Percentiles rank a stretch among this genome's conserved stretches.
Evolutionary conservation across 2,329 filamentous ascomycete genomes (phyloP).

Genomic region (Magnaporthiopsis poae): DNA sequence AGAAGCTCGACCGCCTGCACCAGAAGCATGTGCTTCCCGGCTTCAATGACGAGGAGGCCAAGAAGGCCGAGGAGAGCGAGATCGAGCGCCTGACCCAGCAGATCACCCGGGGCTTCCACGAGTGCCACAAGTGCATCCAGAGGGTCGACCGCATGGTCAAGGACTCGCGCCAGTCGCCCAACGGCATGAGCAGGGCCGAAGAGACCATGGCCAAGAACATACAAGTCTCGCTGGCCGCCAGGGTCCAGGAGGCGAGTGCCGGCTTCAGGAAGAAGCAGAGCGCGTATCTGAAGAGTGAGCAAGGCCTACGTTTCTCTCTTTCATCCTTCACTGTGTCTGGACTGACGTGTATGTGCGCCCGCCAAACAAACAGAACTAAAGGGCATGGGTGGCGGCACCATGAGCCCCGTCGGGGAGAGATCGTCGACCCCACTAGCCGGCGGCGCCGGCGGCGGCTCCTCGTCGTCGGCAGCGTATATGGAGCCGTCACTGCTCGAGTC

Average conservation of each 20-base stretch:
- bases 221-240: constrained; percentile 76
- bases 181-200: constrained; percentile 68
- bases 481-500: constrained; percentile 88
- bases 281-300: constrained; percentile 80
- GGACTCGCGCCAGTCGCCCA: constrained; percentile 59
- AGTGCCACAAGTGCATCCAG: constrained; percentile 82
- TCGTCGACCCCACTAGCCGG: constrained; percentile 36
- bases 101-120: constrained; percentile 80
- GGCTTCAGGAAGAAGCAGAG: constrained; percentile 95
- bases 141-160: constrained; percentile 77
- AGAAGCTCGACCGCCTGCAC: constrained; percentile 80
- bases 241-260: constrained; percentile 85
- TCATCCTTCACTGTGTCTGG: neutral
- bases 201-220: constrained; percentile 95
- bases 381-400: constrained; percentile 48
- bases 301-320: neutral
- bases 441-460: constrained; percentile 28
- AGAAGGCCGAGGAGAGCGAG: constrained; percentile 74
- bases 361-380: constrained; percentile 52
- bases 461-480: constrained; percentile 40
- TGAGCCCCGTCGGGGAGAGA: constrained; percentile 40
- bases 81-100: constrained; percentile 85
- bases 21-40: constrained; percentile 94
- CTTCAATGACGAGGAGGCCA: constrained; percentile 89
- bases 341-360: neutral